Percentiles rank a stretch among this genome's conserved stretches.
phyloP scores from a whole-genome alignment of 2,329 filamentous ascomycete species.

The Pseudogymnoascus sp. region DNA sequence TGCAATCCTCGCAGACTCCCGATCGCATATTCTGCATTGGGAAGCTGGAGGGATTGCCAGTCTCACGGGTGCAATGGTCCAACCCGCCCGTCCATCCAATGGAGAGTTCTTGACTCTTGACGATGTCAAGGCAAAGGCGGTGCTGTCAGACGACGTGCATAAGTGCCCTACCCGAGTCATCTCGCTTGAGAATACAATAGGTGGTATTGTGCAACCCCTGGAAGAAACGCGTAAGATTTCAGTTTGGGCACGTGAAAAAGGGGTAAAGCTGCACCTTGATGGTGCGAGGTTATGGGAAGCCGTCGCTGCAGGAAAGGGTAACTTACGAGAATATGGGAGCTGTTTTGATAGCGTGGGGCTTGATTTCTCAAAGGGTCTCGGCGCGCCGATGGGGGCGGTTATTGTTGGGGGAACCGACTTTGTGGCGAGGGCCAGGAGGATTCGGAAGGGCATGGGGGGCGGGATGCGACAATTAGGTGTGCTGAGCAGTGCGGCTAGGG shows the following conservation, averaged over 20 bases:
- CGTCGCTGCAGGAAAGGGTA: slow-evolving; percentile 59
- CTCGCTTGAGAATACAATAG: slow-evolving; percentile 77
- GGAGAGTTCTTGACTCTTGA: slow-evolving; percentile 42
- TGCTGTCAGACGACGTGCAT: slow-evolving; percentile 63
- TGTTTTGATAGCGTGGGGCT: slow-evolving; percentile 68
- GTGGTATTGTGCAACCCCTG: slow-evolving; percentile 71
- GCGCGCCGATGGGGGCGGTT: slow-evolving; percentile 72
- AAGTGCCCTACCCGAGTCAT: slow-evolving; percentile 74
- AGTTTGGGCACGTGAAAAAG: slow-evolving; percentile 55
- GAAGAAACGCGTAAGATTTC: slow-evolving; percentile 61
- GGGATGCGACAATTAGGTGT: slow-evolving; percentile 70
- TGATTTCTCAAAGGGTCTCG: slow-evolving; percentile 76
- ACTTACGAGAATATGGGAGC: slow-evolving; percentile 56
- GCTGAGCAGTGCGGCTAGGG: slow-evolving; percentile 64
- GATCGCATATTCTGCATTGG: slow-evolving; percentile 66
- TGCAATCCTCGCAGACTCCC: slow-evolving; percentile 67
- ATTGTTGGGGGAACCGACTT: slow-evolving; percentile 46
- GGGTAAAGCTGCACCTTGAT: slow-evolving; percentile 66
- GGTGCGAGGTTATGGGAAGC: slow-evolving; percentile 79
- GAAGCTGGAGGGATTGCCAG: slow-evolving; percentile 60
- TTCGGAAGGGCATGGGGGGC: slow-evolving; percentile 73
- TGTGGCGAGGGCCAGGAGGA: slow-evolving; percentile 58
- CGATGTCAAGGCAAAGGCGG: slow-evolving; percentile 59
- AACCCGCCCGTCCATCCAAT: slow-evolving; percentile 60
- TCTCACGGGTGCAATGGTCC: slow-evolving; percentile 62